Percentiles rank a stretch among this genome's conserved stretches.
Evolutionary conservation across 2,329 filamentous ascomycete species (phyloP).

Genomic region (Achaetomium macrosporum): DNA sequence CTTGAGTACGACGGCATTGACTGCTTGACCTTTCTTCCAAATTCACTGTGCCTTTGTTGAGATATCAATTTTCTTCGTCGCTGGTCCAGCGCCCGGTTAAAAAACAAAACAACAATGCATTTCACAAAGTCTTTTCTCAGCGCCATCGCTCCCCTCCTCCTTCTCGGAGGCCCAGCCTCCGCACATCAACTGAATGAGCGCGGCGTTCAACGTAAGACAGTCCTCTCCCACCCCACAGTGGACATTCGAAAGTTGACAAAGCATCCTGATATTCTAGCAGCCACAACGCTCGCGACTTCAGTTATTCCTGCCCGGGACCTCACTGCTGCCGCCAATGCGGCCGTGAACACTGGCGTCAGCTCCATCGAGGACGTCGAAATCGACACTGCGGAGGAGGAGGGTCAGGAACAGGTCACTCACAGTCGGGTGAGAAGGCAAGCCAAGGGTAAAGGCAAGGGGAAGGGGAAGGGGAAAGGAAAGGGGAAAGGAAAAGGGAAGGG

Average conservation of each 20-base stretch:
- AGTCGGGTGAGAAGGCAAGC: not conserved
- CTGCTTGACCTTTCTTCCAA: conserved; percentile 1
- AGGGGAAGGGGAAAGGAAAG: not conserved
- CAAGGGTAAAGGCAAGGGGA: not conserved
- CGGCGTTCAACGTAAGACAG: not conserved
- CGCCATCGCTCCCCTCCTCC: not conserved
- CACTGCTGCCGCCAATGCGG: not conserved
- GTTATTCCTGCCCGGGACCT: conserved; percentile 2
- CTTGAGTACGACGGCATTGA: conserved; percentile 4
- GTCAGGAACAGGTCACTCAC: not conserved
- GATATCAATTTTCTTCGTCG: not conserved
- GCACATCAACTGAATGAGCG: not conserved
- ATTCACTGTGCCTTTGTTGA: not conserved
- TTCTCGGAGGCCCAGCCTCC: not conserved
- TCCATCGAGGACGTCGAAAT: not conserved
- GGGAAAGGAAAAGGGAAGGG: conserved; percentile 5
- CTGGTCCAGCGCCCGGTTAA: not conserved
- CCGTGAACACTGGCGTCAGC: not conserved
- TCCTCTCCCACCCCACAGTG: not conserved
- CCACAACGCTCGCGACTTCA: conserved; percentile 1
- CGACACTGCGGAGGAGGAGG: not conserved
- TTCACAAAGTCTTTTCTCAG: conserved; percentile 6
- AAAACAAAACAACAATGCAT: conserved; percentile 4
- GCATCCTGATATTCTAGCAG: not conserved
- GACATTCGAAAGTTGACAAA: no score